Evolutionary conservation across 129 eudicot genomes (phyloP).

Genomic region (sunflower (Helianthus annuus)): DNA sequence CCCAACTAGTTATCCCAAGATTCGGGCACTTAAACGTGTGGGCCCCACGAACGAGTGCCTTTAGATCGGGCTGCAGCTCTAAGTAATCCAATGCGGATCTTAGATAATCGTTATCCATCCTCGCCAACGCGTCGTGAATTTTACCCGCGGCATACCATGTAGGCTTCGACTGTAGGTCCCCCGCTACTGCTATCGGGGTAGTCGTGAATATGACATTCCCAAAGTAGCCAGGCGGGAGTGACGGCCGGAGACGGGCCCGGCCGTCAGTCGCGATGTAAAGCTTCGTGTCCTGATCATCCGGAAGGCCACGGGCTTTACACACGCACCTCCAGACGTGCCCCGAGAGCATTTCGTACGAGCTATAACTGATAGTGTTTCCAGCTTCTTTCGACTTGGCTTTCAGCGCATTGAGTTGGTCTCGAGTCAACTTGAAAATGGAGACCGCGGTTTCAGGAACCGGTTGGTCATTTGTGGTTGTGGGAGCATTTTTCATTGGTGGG

Average conservation of each 20-base stretch:
- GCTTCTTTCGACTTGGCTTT: neutral
- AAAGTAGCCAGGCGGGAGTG: neutral
- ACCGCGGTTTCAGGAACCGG: neutral
- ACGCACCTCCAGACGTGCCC: neutral
- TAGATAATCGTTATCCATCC: neutral
- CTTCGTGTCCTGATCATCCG: neutral
- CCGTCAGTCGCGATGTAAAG: neutral
- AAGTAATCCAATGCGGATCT: neutral
- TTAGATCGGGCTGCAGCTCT: neutral
- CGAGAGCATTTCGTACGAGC: neutral
- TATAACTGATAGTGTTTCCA: neutral
- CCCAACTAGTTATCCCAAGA: neutral
- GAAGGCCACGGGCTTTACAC: neutral
- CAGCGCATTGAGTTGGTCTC: neutral
- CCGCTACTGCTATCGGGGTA: neutral
- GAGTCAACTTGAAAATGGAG: neutral
- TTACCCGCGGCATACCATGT: neutral
- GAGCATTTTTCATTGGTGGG: neutral
- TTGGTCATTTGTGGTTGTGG: neutral
- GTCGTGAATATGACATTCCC: conserved; percentile 1
- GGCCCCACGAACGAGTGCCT: neutral
- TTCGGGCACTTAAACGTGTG: neutral
- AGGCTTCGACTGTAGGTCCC: neutral
- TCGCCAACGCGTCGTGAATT: neutral
- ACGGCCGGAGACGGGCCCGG: neutral